Evolutionary conservation across 2,329 filamentous ascomycete species (phyloP).

Genomic region (Blastomyces silverae): DNA sequence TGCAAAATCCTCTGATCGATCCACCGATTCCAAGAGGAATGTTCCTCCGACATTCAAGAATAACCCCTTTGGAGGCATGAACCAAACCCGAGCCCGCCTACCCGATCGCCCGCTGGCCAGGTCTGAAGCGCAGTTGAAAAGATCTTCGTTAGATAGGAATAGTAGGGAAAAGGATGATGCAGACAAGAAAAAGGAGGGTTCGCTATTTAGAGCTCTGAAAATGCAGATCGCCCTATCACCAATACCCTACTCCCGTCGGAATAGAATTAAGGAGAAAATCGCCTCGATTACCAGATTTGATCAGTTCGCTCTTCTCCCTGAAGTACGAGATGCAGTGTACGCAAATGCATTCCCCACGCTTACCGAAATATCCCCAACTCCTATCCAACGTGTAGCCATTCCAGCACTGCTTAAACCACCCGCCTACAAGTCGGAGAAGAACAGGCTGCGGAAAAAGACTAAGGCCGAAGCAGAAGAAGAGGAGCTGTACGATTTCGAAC

Average conservation of each 20-base stretch:
- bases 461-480: constrained; percentile 28
- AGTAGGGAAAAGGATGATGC: constrained; percentile 31
- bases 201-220: constrained; percentile 73
- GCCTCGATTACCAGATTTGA: constrained; percentile 69
- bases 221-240: constrained; percentile 79
- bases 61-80: constrained; percentile 56
- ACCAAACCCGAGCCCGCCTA: constrained; percentile 43
- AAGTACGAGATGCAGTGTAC: constrained; percentile 62
- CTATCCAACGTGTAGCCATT: constrained; percentile 83
- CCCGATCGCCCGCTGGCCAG: constrained; percentile 30
- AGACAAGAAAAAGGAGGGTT: constrained; percentile 42
- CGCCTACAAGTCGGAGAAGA: constrained; percentile 34
- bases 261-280: constrained; percentile 55
- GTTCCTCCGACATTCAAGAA: constrained; percentile 39
- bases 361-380: constrained; percentile 71
- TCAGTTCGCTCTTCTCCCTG: constrained; percentile 67
- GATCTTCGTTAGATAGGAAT: constrained; percentile 36
- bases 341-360: constrained; percentile 69
- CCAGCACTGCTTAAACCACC: constrained; percentile 57
- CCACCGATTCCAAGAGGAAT: constrained; percentile 24
- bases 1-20: constrained; percentile 25
- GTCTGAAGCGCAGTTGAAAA: constrained; percentile 40
- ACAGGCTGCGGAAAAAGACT: constrained; percentile 35
- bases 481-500: constrained; percentile 46
- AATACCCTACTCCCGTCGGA: constrained; percentile 65